These are phyloP conservation scores for Dioszegia aurantiaca DNA, from an alignment of 768 basidiomycete genomes.

Conservation along the genomic window DNA sequence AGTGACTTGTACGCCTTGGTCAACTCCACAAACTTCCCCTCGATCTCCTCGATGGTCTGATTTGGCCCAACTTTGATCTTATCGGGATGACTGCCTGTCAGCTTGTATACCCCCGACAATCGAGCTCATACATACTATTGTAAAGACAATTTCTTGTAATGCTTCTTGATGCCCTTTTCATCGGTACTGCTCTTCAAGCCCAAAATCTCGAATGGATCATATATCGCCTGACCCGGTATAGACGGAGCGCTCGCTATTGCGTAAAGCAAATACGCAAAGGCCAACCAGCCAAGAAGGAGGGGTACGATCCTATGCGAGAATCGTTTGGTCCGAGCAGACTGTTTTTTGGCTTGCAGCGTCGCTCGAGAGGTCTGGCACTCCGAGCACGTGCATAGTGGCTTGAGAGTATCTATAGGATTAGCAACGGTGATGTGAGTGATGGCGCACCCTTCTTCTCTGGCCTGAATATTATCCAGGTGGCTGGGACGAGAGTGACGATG, in stretches of 20 bases:
- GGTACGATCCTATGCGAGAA: conserved; percentile 59
- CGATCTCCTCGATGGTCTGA: conserved; percentile 79
- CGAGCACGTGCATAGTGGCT: conserved; percentile 57
- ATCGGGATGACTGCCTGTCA: conserved; percentile 79
- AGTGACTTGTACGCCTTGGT: conserved; percentile 99
- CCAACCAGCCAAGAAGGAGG: conserved; percentile 69
- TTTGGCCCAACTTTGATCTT: conserved; percentile 82
- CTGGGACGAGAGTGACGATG: conserved; percentile 73
- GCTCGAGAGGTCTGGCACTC: conserved; percentile 55
- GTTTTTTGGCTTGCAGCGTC: conserved; percentile 58
- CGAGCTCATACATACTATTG: conserved; percentile 62
- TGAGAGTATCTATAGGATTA: conserved; percentile 59
- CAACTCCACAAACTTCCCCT: conserved; percentile 79
- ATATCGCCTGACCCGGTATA: conserved; percentile 64
- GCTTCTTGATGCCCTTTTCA: conserved; percentile 91
- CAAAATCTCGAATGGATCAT: conserved; percentile 92
- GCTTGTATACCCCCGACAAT: background rate
- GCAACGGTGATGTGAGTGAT: conserved; percentile 20
- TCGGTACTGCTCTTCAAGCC: conserved; percentile 62
- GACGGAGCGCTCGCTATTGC: conserved; percentile 60
- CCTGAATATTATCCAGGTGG: conserved; percentile 58
- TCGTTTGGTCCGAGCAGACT: conserved; percentile 14
- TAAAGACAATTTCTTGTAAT: conserved; percentile 86
- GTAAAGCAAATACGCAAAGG: conserved; percentile 68
- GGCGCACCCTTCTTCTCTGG: conserved; percentile 55